Conservation (phyloP, 1,139 yeast species). For the Petasospora fabianii region DNA sequence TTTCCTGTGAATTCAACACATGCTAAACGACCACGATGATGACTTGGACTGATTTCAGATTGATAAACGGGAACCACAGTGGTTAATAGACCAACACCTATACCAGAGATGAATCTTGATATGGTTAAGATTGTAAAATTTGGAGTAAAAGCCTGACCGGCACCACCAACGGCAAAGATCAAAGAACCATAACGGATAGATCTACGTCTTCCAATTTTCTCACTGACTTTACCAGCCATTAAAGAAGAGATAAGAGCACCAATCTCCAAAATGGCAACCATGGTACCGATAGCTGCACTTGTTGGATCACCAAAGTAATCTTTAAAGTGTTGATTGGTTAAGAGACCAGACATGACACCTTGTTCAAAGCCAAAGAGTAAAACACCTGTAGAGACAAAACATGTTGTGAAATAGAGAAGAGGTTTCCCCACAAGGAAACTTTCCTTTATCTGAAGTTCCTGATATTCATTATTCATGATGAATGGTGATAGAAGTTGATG, state of each 20-base stretch:
- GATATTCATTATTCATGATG: conserved; percentile 20
- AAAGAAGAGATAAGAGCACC: conserved; percentile 84
- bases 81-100: conserved; percentile 88
- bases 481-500: not conserved
- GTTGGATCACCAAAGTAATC: conserved; percentile 69
- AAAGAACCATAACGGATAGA: conserved; percentile 81
- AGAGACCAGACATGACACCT: conserved; percentile 84
- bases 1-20: conserved; percentile 93
- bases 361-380: conserved; percentile 88
- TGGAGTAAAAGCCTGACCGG: conserved; percentile 59
- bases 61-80: conserved; percentile 95
- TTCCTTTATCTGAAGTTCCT: conserved; percentile 23
- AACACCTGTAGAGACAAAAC: conserved; percentile 80
- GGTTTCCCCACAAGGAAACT: conserved; percentile 28
- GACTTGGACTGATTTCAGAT: conserved; percentile 86
- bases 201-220: conserved; percentile 72
- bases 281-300: conserved; percentile 66
- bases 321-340: conserved; percentile 71
- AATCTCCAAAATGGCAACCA: conserved; percentile 79
- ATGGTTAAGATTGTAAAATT: conserved; percentile 50
- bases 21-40: conserved; percentile 83
- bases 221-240: conserved; percentile 73
- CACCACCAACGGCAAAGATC: conserved; percentile 79
- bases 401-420: conserved; percentile 69
- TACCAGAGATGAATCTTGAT: conserved; percentile 79